A percentile compares a stretch with the other conserved stretches of the same genome.
These are phyloP conservation scores for Fusarium mangiferae DNA, from an alignment of 2,329 filamentous ascomycete species.

Conservation along the genomic window DNA sequence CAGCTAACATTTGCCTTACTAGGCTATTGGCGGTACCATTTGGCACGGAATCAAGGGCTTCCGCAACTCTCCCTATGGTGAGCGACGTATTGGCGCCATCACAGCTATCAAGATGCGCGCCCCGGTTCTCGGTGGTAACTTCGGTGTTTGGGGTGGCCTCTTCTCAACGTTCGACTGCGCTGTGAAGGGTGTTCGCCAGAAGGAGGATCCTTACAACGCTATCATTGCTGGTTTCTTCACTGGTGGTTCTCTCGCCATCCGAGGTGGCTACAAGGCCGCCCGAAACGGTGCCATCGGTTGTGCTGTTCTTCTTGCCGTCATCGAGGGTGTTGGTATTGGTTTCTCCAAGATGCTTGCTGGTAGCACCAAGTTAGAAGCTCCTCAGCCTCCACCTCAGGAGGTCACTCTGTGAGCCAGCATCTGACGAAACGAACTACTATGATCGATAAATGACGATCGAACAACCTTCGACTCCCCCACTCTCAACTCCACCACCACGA, in stretches of 20 bases:
- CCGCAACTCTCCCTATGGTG: conserved; percentile 89
- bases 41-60: conserved; percentile 99
- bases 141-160: conserved; percentile 95
- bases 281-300: conserved; percentile 97
- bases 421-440: conserved; percentile 21
- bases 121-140: conserved; percentile 96
- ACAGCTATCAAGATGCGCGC: conserved; percentile 98
- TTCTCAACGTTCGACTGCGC: conserved; percentile 98
- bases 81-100: conserved; percentile 93
- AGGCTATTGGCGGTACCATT: conserved; percentile 83
- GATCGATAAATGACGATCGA: conserved; percentile 19
- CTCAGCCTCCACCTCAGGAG: conserved; percentile 48
- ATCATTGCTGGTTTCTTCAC: conserved; percentile 99
- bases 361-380: conserved; percentile 81
- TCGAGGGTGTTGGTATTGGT: conserved; percentile 96
- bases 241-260: conserved; percentile 88
- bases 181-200: conserved; percentile 91
- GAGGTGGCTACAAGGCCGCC: conserved; percentile 91
- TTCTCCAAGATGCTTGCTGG: conserved; percentile 95
- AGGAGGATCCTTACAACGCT: conserved; percentile 98
- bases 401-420: conserved; percentile 39
- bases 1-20: conserved; percentile 27
- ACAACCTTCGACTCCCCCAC: conserved; percentile 28
- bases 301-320: conserved; percentile 91
- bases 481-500: conserved; percentile 42